phyloP scores from a whole-genome alignment of 192 early-diverging fungal genomes.

The Tieghemiomyces parasiticus region DNA sequence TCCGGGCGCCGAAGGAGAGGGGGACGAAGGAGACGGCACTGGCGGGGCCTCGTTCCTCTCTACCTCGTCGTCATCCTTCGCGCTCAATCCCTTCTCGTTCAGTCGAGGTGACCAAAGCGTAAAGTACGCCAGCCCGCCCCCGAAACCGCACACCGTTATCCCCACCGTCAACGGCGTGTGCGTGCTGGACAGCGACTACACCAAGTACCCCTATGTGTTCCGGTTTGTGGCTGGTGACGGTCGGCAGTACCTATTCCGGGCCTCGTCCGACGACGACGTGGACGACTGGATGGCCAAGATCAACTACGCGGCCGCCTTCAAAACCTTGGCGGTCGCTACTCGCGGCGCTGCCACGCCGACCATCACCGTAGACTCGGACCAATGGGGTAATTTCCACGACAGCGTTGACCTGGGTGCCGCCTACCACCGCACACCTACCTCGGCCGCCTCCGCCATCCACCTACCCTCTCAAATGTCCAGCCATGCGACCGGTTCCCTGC shows the following conservation, averaged over 20 bases:
- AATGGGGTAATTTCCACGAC: not conserved
- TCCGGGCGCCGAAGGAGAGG: constrained; percentile 15
- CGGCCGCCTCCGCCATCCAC: not conserved
- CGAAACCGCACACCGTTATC: constrained; percentile 28
- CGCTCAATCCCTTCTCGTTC: constrained; percentile 15
- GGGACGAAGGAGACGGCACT: no score
- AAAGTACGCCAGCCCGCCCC: constrained; percentile 7
- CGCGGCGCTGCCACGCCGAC: constrained; percentile 7
- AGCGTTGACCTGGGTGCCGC: not conserved
- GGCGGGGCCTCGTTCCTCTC: constrained; percentile 16
- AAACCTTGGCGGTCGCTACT: constrained; percentile 30
- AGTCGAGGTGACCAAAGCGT: constrained; percentile 4
- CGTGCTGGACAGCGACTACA: constrained; percentile 49
- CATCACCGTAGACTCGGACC: constrained; percentile 10
- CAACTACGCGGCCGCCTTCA: constrained; percentile 66
- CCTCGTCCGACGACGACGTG: constrained; percentile 47
- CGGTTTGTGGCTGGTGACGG: constrained; percentile 51
- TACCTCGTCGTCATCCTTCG: constrained; percentile 12
- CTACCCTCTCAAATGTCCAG: not conserved
- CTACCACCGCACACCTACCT: not conserved
- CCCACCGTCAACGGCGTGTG: constrained; percentile 50
- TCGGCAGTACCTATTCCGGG: constrained; percentile 56
- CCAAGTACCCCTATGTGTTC: constrained; percentile 69
- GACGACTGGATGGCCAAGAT: constrained; percentile 70
- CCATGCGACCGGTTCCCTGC: not conserved